Evolutionary conservation across 2,329 filamentous ascomycete genomes (phyloP).

Genomic region (Rhinocladiella similis): DNA sequence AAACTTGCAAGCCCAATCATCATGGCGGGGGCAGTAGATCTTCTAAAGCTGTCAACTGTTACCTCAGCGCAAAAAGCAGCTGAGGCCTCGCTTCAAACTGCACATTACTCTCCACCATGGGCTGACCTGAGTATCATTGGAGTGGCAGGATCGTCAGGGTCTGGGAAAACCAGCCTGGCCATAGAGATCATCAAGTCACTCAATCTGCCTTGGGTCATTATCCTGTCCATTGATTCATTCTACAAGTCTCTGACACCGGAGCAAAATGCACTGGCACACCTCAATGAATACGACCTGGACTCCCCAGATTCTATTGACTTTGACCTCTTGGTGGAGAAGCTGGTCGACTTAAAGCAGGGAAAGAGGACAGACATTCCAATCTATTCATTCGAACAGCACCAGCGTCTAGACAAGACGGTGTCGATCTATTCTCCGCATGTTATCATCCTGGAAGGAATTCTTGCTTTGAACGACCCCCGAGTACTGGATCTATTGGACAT

Average conservation of each 20-base stretch:
- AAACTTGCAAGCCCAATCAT: background rate
- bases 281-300: slow-evolving; percentile 95
- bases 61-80: slow-evolving; percentile 7
- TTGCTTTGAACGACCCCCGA: slow-evolving; percentile 85
- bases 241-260: slow-evolving; percentile 86
- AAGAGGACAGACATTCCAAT: slow-evolving; percentile 76
- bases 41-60: slow-evolving; percentile 11
- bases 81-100: slow-evolving; percentile 36
- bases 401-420: slow-evolving; percentile 74
- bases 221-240: slow-evolving; percentile 97
- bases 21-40: slow-evolving; percentile 4
- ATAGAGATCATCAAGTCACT: slow-evolving; percentile 86
- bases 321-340: slow-evolving; percentile 75
- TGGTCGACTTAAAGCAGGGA: slow-evolving; percentile 84
- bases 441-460: slow-evolving; percentile 90
- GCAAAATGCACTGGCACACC: slow-evolving; percentile 76
- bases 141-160: slow-evolving; percentile 91
- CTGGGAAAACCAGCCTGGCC: slow-evolving; percentile 90
- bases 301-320: slow-evolving; percentile 94
- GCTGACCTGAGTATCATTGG: slow-evolving; percentile 95
- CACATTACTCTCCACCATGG: slow-evolving; percentile 92
- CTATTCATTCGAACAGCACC: slow-evolving; percentile 93
- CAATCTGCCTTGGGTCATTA: slow-evolving; percentile 96
- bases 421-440: slow-evolving; percentile 96
- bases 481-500: slow-evolving; percentile 87